Base-by-base conservation (phyloP, 768 basidiomycete species). In the Lepiota venenata region DNA sequence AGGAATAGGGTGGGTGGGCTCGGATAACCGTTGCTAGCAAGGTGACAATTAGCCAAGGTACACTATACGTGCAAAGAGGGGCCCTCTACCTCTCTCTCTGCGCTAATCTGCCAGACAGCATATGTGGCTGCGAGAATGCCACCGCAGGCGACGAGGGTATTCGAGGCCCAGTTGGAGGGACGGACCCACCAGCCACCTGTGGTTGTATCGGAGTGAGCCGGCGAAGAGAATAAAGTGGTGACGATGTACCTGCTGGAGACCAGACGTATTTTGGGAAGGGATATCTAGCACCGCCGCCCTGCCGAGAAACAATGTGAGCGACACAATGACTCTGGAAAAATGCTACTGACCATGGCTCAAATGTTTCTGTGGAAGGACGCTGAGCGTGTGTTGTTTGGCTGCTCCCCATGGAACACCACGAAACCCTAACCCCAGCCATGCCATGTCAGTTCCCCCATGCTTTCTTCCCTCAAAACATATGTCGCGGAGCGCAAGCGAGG, bases 101-200 rank as follows among this genome's bases (percentile, higher is more conserved):
- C 91, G 59, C 88, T 91, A 56, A 87, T 67, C 29, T 71, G 77
- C 85, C 87, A 94, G 10, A 86, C 69, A 2, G 64, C 73, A 57
- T 84, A 92, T 6, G 83, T 82, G 4, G 85, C 70, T 2, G 81
- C 76, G 38, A 82, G 71, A 52, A 95, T 86, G 2, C 91, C 91
- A 51, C 77, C 74, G 56, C 82, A 79, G 15, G 81, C 78, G 48
- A 96, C 80, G 1, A 81, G 81, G 2, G 94, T 96, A 74, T 94
- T 95, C 22, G 82, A 69, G 55, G 82, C 83, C 94, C 94, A 97
- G 73, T 94, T 96, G 20, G 83, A 74, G 6, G 94, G 94, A 16
- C 91, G 83, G 35, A 84, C 82, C 94, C 94, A 98, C 94, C 94
- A 98, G 63, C 94, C 94, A 74, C 94, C 93, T 93, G 43, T 87